Conservation (phyloP, 2,329 filamentous ascomycete genomes). For the Cladophialophora chaetospira region DNA sequence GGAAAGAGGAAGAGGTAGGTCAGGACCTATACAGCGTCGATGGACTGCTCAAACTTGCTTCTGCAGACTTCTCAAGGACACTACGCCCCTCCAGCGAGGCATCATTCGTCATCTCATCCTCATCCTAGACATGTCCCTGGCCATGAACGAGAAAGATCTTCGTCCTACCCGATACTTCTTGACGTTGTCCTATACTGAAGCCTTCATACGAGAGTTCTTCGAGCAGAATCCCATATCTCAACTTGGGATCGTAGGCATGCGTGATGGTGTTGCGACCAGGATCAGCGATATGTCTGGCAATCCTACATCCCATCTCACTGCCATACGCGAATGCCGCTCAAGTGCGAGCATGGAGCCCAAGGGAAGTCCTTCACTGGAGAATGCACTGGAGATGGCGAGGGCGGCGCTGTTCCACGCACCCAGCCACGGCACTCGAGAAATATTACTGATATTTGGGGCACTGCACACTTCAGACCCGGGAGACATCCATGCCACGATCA, state of each 20-base stretch:
- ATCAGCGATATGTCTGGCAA: slow-evolving; percentile 92
- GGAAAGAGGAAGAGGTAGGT: slow-evolving; percentile 72
- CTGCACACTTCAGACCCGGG: slow-evolving; percentile 88
- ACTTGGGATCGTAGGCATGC: slow-evolving; percentile 88
- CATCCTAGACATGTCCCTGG: slow-evolving; percentile 86
- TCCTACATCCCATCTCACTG: slow-evolving; percentile 80
- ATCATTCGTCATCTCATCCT: slow-evolving; percentile 97
- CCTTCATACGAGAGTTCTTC: slow-evolving; percentile 93
- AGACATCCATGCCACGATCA: slow-evolving; percentile 90
- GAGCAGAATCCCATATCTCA: slow-evolving; percentile 99
- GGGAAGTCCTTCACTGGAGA: slow-evolving; percentile 82
- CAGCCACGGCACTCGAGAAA: slow-evolving; percentile 87
- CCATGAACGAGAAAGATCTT: slow-evolving; percentile 94
- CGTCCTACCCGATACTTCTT: slow-evolving; percentile 84
- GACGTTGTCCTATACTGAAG: slow-evolving; percentile 76
- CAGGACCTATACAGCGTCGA: neutral
- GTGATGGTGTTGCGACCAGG: slow-evolving; percentile 82
- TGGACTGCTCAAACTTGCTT: slow-evolving; percentile 3
- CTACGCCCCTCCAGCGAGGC: slow-evolving; percentile 89
- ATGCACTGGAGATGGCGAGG: slow-evolving; percentile 92
- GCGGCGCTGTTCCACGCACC: slow-evolving; percentile 91
- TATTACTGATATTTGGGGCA: slow-evolving; percentile 88
- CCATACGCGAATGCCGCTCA: slow-evolving; percentile 64
- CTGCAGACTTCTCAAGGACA: slow-evolving; percentile 80
- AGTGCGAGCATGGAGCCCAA: slow-evolving; percentile 47